Percentiles rank a stretch among this genome's conserved stretches.
These are phyloP conservation scores for Ananas comosus DNA, from an alignment of 176 grass and related monocot genomes.

Conservation along the genomic window DNA sequence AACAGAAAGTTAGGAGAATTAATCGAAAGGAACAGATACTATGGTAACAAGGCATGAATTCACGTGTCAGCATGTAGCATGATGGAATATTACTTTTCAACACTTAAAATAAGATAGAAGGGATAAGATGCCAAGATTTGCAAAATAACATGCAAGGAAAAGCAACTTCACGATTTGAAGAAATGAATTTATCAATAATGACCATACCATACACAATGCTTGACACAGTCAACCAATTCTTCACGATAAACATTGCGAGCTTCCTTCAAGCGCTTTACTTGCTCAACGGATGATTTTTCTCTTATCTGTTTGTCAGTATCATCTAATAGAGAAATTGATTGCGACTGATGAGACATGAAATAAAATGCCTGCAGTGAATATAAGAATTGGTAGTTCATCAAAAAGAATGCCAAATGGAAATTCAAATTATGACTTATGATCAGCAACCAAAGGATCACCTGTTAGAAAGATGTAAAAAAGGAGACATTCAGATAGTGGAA, in stretches of 20 bases:
- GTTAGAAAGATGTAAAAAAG: conserved; percentile 1
- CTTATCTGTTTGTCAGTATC: conserved; percentile 80
- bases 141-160: conserved; percentile 4
- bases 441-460: conserved; percentile 19
- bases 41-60: neutral
- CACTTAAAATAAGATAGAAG: neutral
- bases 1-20: neutral
- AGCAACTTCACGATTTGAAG: neutral
- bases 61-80: neutral
- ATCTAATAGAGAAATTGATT: conserved; percentile 72
- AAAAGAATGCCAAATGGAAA: neutral
- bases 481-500: neutral
- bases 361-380: conserved; percentile 54
- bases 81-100: neutral
- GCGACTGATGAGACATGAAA: conserved; percentile 71
- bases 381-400: conserved; percentile 4
- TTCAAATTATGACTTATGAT: neutral
- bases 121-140: neutral
- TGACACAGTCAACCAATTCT: conserved; percentile 76
- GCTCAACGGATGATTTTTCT: conserved; percentile 65
- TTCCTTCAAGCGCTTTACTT: conserved; percentile 80
- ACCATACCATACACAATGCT: conserved; percentile 67
- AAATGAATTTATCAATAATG: conserved; percentile 10
- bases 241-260: conserved; percentile 69
- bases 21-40: neutral